A percentile compares a stretch with the other conserved stretches of the same genome.
Evolutionary conservation across 331 rosid genomes (phyloP).

Genomic region (Pyracantha coccinea): DNA sequence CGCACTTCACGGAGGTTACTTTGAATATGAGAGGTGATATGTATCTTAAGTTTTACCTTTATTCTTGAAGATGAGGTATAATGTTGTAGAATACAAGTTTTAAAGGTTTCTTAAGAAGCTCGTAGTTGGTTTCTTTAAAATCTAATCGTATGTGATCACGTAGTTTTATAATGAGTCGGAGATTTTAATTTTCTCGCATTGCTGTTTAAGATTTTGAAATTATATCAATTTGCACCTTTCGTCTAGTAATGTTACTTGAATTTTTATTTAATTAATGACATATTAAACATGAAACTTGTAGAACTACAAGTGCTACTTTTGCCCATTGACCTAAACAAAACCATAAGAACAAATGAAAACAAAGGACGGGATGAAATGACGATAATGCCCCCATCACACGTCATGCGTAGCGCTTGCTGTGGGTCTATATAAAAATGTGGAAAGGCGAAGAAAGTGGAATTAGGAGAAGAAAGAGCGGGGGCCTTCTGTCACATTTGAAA

Average conservation of each 20-base stretch:
- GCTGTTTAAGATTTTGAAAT: no score
- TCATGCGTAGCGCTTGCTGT: not conserved
- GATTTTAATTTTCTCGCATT: no score
- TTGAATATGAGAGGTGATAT: no score
- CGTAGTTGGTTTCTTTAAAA: not conserved
- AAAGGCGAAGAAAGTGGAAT: not conserved
- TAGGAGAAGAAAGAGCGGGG: slow-evolving; percentile 40
- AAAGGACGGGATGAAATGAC: not conserved
- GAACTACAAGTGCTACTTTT: not conserved
- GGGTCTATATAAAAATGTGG: slow-evolving; percentile 20
- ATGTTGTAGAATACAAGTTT: no score
- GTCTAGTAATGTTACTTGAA: no score
- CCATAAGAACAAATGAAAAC: not conserved
- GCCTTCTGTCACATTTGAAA: not conserved
- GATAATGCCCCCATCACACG: not conserved
- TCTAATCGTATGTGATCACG: not conserved
- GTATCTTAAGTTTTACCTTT: no score
- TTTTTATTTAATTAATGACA: no score
- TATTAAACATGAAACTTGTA: no score
- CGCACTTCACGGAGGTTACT: no score
- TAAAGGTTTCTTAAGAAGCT: not conserved
- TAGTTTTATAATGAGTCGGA: no score
- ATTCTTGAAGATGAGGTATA: no score
- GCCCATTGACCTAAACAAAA: not conserved
- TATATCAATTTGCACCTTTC: no score